Base-by-base conservation (phyloP, 2,329 filamentous ascomycete genomes). In the Teratosphaeria destructans region DNA sequence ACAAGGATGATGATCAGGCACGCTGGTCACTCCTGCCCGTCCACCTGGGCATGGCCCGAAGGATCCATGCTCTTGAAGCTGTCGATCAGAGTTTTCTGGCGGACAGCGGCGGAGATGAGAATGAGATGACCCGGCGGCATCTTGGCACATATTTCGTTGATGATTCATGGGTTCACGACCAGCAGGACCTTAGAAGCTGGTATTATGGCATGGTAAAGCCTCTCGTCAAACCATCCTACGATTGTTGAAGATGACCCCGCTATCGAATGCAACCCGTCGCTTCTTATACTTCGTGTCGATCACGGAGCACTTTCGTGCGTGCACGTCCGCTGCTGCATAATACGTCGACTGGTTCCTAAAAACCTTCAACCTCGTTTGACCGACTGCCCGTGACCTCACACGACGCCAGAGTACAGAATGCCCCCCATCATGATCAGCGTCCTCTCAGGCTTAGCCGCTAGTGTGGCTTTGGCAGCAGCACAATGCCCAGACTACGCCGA, bases 401-500 rank as follows among this genome's bases (percentile, higher is more conserved):
- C 43, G 14, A 47, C 12, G 12, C 7, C 43, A 47, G 43, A 19
- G 8, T 3, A 47, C 43, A 54, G 52, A 5, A 54, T 32, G 53
- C 5, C 26, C 14, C 5, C 26, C 14, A 32, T 16, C 16, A 54
- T 54, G 53, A 27, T 19, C 27, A 32, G 53, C 11, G 2, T 34
- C 34, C 23, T 27, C 12, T 54, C 53, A 27, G 5, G 8, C 7
- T 10, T 23, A 49, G 53, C 23, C 10, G 27, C 53, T 7, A 11
- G 10, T n/a, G 34, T 54, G 19, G 27, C 53, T 26, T 19, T 54
- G 34, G 53, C 34, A 11, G 53, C n/a, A 12, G 52, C 55, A 19
- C 26, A 37, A 19, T 78, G 76, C 64, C 76, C 76, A 5, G 76
- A 78, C 64, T 79, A 79, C 59, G 65, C 69, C 12, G 70, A 76